These are phyloP conservation scores for Trichophyton schoenleinii DNA, from an alignment of 2,329 filamentous ascomycete genomes.

Conservation along the genomic window DNA sequence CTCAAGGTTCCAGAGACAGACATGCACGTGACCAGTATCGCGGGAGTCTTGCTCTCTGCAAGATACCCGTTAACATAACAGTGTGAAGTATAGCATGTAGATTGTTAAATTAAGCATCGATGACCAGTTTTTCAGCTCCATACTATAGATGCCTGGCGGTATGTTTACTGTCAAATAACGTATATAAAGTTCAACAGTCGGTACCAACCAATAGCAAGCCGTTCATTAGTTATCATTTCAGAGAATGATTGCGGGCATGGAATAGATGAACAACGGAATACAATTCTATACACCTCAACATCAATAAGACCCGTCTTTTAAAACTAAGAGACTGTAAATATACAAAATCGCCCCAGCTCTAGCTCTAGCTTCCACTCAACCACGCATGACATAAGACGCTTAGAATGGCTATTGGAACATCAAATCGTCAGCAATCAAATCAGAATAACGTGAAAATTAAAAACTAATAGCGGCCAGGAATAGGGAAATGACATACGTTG, in stretches of 20 bases:
- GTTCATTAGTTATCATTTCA: background rate
- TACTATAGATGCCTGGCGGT: background rate
- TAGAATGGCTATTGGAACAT: slow-evolving; percentile 3
- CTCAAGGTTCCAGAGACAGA: too few species aligned
- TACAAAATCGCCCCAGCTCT: background rate
- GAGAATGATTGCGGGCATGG: background rate
- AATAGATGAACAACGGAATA: background rate
- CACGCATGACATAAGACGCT: background rate
- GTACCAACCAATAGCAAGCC: background rate
- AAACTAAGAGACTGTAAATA: slow-evolving; percentile 1
- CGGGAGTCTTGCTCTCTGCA: too few species aligned
- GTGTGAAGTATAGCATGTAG: too few species aligned
- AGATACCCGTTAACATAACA: too few species aligned
- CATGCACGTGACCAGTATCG: too few species aligned
- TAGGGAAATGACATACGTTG: slow-evolving; percentile 36
- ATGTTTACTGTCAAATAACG: background rate
- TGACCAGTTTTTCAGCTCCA: background rate
- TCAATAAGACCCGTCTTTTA: background rate
- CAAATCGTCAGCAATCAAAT: background rate
- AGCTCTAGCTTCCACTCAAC: background rate
- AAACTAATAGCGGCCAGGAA: background rate
- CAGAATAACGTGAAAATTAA: background rate
- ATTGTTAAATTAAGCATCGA: too few species aligned
- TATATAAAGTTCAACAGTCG: background rate
- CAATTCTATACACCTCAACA: slow-evolving; percentile 1